Conservation (phyloP, 2,329 filamentous ascomycete genomes). For the Hymenoscyphus albidus region DNA sequence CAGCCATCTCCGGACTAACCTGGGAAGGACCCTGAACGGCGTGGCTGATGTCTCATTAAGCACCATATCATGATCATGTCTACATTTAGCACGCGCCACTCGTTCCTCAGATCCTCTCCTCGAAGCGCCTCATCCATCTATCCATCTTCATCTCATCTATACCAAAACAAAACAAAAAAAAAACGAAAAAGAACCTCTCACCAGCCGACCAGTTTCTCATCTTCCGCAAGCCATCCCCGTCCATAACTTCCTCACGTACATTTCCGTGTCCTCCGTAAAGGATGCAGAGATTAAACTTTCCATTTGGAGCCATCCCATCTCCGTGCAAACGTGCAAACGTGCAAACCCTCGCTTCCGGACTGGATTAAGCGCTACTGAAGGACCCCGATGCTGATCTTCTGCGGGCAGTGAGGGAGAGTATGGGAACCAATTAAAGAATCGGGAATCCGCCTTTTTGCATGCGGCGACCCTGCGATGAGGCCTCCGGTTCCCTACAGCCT, state of each 20-base stretch:
- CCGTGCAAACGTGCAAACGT: neutral
- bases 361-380: too few relatives aligned
- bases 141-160: neutral
- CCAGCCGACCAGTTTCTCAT: neutral
- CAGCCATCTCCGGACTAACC: too few relatives aligned
- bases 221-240: neutral
- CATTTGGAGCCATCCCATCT: too few relatives aligned
- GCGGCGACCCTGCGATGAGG: too few relatives aligned
- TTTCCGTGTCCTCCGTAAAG: neutral
- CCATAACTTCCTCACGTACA: neutral
- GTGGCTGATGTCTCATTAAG: neutral
- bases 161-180: neutral
- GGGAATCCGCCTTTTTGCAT: too few relatives aligned
- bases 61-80: neutral
- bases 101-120: neutral
- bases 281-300: neutral
- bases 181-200: neutral
- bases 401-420: neutral
- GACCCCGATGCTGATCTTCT: conserved; percentile 2
- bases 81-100: conserved; percentile 2
- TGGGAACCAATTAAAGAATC: too few relatives aligned
- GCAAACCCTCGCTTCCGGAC: neutral
- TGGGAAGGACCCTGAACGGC: too few relatives aligned
- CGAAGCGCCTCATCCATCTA: conserved; percentile 1
- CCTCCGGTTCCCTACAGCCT: too few relatives aligned